These are phyloP conservation scores for Xylariales sp. DNA, from an alignment of 2,329 filamentous ascomycete genomes.

Conservation along the genomic window DNA sequence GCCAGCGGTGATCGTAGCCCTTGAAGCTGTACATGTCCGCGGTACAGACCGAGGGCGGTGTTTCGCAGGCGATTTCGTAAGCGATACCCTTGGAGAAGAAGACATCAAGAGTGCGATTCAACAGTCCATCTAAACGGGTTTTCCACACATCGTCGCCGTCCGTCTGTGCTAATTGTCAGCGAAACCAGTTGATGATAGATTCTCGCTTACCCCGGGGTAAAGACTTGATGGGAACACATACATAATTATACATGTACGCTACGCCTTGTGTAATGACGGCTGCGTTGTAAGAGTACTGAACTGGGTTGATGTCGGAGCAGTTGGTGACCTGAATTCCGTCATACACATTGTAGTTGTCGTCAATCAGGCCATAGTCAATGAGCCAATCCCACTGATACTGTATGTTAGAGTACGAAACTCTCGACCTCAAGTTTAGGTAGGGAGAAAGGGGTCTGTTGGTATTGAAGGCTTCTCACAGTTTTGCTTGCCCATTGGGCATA, in stretches of 20 bases:
- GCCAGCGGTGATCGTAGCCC: slow-evolving; percentile 48
- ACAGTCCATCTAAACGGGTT: slow-evolving; percentile 40
- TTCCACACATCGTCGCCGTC: slow-evolving; percentile 29
- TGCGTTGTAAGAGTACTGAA: slow-evolving; percentile 53
- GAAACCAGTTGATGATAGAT: slow-evolving; percentile 10
- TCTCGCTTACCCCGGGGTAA: not conserved
- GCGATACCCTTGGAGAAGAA: slow-evolving; percentile 45
- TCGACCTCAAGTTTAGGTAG: no score
- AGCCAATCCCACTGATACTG: slow-evolving; percentile 4
- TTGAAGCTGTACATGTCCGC: slow-evolving; percentile 57
- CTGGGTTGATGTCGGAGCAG: slow-evolving; percentile 47
- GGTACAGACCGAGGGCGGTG: slow-evolving; percentile 53
- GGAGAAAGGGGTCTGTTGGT: no score
- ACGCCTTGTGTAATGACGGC: slow-evolving; percentile 50
- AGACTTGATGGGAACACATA: slow-evolving; percentile 13
- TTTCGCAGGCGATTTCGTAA: slow-evolving; percentile 44
- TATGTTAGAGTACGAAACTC: no score
- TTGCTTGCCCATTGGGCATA: slow-evolving; percentile 38
- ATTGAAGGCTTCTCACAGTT: no score
- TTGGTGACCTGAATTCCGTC: slow-evolving; percentile 51
- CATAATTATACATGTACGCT: slow-evolving; percentile 54
- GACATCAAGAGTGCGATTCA: slow-evolving; percentile 35
- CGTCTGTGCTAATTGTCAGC: slow-evolving; percentile 35
- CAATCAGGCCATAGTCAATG: slow-evolving; percentile 37
- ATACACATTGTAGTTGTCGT: slow-evolving; percentile 52